phyloP scores from a whole-genome alignment of 2,329 filamentous ascomycete species.

The Stenocarpella maydis region DNA sequence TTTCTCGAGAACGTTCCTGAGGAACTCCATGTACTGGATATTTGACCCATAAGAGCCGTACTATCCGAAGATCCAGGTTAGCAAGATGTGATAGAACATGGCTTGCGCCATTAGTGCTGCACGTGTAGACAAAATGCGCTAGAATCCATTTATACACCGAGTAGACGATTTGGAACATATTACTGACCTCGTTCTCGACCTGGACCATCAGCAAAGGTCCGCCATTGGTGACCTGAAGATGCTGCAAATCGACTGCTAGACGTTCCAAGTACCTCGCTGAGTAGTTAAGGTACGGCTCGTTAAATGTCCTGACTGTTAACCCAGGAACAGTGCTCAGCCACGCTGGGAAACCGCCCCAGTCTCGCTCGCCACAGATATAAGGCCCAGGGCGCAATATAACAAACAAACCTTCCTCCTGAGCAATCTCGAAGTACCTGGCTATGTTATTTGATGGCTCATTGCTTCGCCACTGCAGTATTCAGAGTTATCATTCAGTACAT shows the following conservation, averaged over 20 bases:
- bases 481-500: neutral
- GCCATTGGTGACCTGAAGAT: conserved; percentile 50
- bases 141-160: no score
- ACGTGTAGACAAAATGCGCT: no score
- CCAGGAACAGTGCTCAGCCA: conserved; percentile 53
- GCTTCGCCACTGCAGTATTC: conserved; percentile 43
- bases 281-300: conserved; percentile 49
- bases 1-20: conserved; percentile 51
- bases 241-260: conserved; percentile 47
- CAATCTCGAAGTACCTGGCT: conserved; percentile 55
- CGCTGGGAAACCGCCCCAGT: conserved; percentile 58
- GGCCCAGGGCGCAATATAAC: conserved; percentile 57
- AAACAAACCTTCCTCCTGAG: conserved; percentile 55
- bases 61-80: neutral
- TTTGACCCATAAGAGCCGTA: conserved; percentile 58
- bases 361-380: conserved; percentile 58
- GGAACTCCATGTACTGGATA: conserved; percentile 51
- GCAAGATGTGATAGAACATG: neutral
- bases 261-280: conserved; percentile 49
- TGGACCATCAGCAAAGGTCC: conserved; percentile 60
- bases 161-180: neutral
- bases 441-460: conserved; percentile 54
- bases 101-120: no score
- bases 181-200: conserved; percentile 54
- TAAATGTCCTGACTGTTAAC: conserved; percentile 52